Percentiles rank a stretch among this genome's conserved stretches.
These are phyloP conservation scores for Fulvia fulva DNA, from an alignment of 2,329 filamentous ascomycete genomes.

Conservation along the genomic window DNA sequence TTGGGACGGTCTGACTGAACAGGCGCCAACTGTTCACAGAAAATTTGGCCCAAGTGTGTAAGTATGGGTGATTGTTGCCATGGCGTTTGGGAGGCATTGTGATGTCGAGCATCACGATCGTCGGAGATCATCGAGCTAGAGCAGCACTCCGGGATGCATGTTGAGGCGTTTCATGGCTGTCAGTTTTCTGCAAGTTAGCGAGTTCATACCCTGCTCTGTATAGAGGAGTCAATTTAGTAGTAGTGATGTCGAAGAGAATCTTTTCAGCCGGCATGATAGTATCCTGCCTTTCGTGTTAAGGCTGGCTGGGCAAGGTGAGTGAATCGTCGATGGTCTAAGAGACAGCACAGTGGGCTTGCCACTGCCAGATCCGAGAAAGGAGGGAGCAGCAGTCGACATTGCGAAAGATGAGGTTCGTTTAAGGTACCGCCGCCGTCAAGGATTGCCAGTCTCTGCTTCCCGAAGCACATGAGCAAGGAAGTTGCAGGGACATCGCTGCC, in stretches of 20 bases:
- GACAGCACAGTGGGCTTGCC: background rate
- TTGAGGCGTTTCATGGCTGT: background rate
- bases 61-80: background rate
- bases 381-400: background rate
- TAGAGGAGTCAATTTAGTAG: background rate
- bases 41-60: background rate
- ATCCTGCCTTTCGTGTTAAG: background rate
- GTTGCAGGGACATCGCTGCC: background rate
- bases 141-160: background rate
- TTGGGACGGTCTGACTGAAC: constrained; percentile 25
- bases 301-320: background rate
- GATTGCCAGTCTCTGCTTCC: background rate
- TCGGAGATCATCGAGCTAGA: background rate
- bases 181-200: background rate
- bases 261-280: background rate
- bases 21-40: constrained; percentile 10
- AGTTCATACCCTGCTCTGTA: background rate
- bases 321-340: background rate
- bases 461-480: background rate
- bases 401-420: background rate
- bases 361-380: background rate
- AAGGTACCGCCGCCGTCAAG: background rate
- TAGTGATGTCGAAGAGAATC: background rate
- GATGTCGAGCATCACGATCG: background rate
- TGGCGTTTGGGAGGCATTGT: background rate